Base-by-base conservation (phyloP, 2,329 filamentous ascomycete genomes). In the Penicillium sp. region DNA sequence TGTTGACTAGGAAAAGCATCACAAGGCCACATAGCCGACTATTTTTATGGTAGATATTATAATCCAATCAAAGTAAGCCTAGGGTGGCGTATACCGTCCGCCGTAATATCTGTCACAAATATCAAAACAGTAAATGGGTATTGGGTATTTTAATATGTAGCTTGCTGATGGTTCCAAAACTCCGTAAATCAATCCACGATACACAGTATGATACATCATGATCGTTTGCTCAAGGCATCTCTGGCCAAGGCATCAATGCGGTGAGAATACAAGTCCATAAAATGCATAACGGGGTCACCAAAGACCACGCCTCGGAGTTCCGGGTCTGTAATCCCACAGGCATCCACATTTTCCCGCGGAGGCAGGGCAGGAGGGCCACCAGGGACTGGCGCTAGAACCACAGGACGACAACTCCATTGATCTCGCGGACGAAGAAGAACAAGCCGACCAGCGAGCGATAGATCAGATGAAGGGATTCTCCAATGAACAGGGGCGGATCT, bases 261-360 rank as follows among this genome's bases (percentile, higher is more conserved):
- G 19, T 80, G 82, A 14, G 84, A 84, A 73, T 96, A 96, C 19
- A 94, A 68, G 56, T 78, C 84, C 91, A 96, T 95, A 63, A 86
- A 80, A 75, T 95, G 91, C 69, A 86, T 88, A 41, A 90, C 78
- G 0, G 89, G 88, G 69, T 96, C 90, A 0, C 91, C 91, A 82
- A 91, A 96, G 4, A 96, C 79, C 0, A 91, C 82, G 1, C 79
- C 81, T 25, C 88, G 78, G 48, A 96, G 72, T 67, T 89, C 79
- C 41, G 87, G 83, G 60, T 94, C 88, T 0, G 78, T 82, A 9
- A 87, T 82, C 10, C 86, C 80, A 58, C 87, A 86, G 2, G 89
- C 89, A 44, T 89, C 82, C 0, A 91, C 82, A 5, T 85, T 83
- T 46, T 87, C 82, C 55, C 75, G 73, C 19, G 55, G 55, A 28